These are phyloP conservation scores for Russula compacta DNA, from an alignment of 768 basidiomycete genomes.

Conservation along the genomic window DNA sequence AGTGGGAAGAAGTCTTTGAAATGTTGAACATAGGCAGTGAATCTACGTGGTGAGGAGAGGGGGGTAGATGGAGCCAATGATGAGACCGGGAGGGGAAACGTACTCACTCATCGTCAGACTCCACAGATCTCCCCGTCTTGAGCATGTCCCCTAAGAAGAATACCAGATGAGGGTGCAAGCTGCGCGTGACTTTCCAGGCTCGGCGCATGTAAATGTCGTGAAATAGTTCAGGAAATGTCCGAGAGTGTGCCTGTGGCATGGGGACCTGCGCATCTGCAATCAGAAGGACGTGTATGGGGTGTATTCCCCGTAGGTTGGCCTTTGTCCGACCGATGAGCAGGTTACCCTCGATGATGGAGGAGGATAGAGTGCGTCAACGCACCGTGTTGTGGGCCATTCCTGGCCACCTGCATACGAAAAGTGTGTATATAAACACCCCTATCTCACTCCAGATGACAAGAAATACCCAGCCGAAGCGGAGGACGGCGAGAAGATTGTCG, in stretches of 20 bases:
- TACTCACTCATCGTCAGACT: conserved; percentile 63
- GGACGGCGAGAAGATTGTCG: conserved; percentile 17
- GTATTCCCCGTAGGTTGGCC: background rate
- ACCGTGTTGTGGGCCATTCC: background rate
- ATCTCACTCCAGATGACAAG: conserved; percentile 66
- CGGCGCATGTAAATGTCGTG: conserved; percentile 79
- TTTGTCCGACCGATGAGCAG: background rate
- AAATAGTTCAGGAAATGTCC: conserved; percentile 52
- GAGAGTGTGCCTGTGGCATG: conserved; percentile 58
- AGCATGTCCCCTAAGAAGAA: conserved; percentile 91
- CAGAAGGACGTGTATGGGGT: conserved; percentile 53
- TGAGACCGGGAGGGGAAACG: conserved; percentile 1
- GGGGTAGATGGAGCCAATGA: background rate
- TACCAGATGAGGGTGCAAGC: conserved; percentile 56
- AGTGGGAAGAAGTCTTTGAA: conserved; percentile 64
- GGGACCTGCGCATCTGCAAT: conserved; percentile 79
- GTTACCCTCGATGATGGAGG: background rate
- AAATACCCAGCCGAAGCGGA: conserved; percentile 52
- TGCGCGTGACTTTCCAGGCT: conserved; percentile 62
- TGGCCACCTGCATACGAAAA: conserved; percentile 53
- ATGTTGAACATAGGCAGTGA: conserved; percentile 54
- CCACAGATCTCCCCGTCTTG: conserved; percentile 64
- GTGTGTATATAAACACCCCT: conserved; percentile 42
- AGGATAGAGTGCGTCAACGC: background rate
- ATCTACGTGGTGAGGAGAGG: conserved; percentile 38